Base-by-base conservation (phyloP, 495 filamentous ascomycete species). In the Tuber magnatum region DNA sequence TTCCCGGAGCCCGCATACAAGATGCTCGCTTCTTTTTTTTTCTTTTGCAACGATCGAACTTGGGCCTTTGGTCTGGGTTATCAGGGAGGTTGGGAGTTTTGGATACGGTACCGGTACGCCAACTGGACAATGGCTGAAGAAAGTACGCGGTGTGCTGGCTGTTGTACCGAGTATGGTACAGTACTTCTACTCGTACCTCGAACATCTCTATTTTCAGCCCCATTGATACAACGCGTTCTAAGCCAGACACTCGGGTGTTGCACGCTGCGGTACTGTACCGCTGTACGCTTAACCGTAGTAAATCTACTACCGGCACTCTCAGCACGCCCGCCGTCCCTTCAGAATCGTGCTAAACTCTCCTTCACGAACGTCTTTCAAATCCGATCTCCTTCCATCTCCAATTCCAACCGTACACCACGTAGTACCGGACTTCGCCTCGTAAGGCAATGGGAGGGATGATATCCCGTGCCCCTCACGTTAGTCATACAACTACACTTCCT, bases 401-500 rank as follows among this genome's bases (percentile, higher is more conserved):
- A n/a, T 56, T 28, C 56, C 56, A 65, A 4, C 12, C n/a, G 28
- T 35, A 65, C 56, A 32, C n/a, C n/a, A 61, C 28, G 56, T 65
- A 65, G 56, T 35, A 65, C 56, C 0, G 14, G 56, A 6, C 28
- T 65, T 35, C 12, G 56, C 56, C 32, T 16, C 28, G 32, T 35
- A 6, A 65, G 28, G 35, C 56, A 61, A 32, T 0, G 2, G 0
- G 14, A 61, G 32, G n/a, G n/a, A 12, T 3, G n/a, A 8, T 9
- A 28, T 24, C 51, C 3, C 16, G 39, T 40, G 39, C 0, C 56
- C 14, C 28, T 5, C 12, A 35, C 3, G 56, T 65, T 65, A 65
- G 56, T 65, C 56, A 65, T 65, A 35, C 12, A 65, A 65, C 14
- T 65, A n/a, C 51, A 61, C 51, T 61, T 61, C n/a, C n/a, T n/a